Base-by-base conservation (phyloP, 495 filamentous ascomycete species). In the Coniosporium apollinis region DNA sequence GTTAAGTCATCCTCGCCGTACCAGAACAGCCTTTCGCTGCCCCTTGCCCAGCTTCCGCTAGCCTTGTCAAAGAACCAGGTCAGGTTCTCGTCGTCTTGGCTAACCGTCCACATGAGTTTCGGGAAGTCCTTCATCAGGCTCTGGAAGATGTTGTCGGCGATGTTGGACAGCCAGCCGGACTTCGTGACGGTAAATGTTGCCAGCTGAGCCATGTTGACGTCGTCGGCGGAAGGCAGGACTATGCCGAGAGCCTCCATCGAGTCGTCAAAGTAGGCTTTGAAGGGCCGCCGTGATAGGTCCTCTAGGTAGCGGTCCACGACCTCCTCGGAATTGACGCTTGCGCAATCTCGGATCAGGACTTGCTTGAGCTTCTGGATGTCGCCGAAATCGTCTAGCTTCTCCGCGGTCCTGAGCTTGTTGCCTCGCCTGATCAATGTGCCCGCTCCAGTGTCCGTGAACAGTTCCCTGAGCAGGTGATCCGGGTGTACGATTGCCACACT, bases 41-140 rank as follows among this genome's bases (percentile, higher is more conserved):
- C 71, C 21, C 74, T 70, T 30, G 79, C 80, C 39, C 94, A 64
- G 57, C 81, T 92, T 31, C 91, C 91, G 41, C 93, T 82, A 6
- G 89, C 79, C 65, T 94, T 94, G 60, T 93, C 87, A 43, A 91
- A 94, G 65, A 96, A 96, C 89, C 89, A 97, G 19, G 81, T 84
- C 48, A 97, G 65, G 55, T 96, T 96, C 67, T 96, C 91, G 43
- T 97, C 89, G 41, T 89, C 82, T 47, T 84, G 78, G 61, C 82
- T 85, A 28, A 94, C 89, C n/a, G 84, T 93, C 87, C 89, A 97
- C 22, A 86, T 76, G 36, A 96, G 70, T 60, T 77, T 85, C 41
- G 82, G 74, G 53, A 82, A 81, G 48, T 94, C 86, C 58, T 87
- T 91, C 64, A 85, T 83, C 50, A 97, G 78, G 36, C 78, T 72